A percentile compares a stretch with the other conserved stretches of the same genome.
phyloP scores from a whole-genome alignment of 495 filamentous ascomycete species.

The Baudoinia panamericana region DNA sequence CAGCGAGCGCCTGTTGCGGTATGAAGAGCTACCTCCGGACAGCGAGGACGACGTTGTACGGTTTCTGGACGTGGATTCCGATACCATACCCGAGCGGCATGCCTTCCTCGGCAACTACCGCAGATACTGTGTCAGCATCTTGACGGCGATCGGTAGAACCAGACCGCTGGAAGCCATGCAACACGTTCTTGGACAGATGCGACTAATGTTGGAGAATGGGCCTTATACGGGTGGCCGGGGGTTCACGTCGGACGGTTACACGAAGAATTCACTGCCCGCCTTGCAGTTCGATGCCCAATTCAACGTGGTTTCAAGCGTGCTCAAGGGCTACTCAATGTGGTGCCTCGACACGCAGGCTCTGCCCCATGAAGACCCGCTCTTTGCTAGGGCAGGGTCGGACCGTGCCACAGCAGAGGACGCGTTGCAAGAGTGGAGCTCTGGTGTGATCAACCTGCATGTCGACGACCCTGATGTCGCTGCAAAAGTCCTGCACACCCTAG shows the following conservation, averaged over 20 bases:
- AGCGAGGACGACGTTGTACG: slow-evolving; percentile 64
- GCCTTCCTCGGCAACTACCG: slow-evolving; percentile 96
- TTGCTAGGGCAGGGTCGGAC: slow-evolving; percentile 46
- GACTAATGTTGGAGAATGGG: slow-evolving; percentile 50
- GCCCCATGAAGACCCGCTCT: slow-evolving; percentile 38
- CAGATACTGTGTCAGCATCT: slow-evolving; percentile 70
- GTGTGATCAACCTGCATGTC: slow-evolving; percentile 58
- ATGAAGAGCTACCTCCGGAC: slow-evolving; percentile 70
- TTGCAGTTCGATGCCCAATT: slow-evolving; percentile 80
- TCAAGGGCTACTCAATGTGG: slow-evolving; percentile 86
- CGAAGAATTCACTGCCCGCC: slow-evolving; percentile 62
- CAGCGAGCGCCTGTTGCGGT: slow-evolving; percentile 63
- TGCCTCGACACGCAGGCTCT: slow-evolving; percentile 30
- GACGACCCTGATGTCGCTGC: slow-evolving; percentile 85
- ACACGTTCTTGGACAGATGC: slow-evolving; percentile 68
- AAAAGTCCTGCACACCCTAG: slow-evolving; percentile 67
- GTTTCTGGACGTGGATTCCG: slow-evolving; percentile 82
- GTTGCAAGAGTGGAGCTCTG: slow-evolving; percentile 70
- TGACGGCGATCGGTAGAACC: slow-evolving; percentile 69
- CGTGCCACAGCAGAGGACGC: slow-evolving; percentile 22
- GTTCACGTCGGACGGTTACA: slow-evolving; percentile 63
- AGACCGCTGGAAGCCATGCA: slow-evolving; percentile 72
- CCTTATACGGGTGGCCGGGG: slow-evolving; percentile 58
- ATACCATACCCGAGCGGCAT: slow-evolving; percentile 86
- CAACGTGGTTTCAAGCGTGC: slow-evolving; percentile 75